These are phyloP conservation scores for Coccinonectria pachysandricola DNA, from an alignment of 2,329 filamentous ascomycete species.

Conservation along the genomic window DNA sequence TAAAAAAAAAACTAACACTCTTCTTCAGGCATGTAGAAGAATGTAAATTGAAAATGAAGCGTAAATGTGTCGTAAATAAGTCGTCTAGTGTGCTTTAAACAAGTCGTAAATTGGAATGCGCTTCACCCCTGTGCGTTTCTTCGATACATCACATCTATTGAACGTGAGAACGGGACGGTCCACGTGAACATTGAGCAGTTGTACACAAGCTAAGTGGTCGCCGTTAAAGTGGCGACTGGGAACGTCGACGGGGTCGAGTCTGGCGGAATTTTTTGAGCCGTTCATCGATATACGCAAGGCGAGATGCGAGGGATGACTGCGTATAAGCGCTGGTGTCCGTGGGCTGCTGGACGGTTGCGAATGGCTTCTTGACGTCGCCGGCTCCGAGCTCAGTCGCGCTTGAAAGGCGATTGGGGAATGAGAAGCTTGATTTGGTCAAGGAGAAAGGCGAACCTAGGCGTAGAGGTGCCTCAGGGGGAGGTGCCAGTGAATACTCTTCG, in stretches of 20 bases:
- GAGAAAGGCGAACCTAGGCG: conserved; percentile 52
- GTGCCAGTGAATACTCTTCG: conserved; percentile 14
- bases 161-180: conserved; percentile 17
- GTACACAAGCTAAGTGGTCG: conserved; percentile 11
- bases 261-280: conserved; percentile 45
- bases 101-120: no score
- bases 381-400: conserved; percentile 36
- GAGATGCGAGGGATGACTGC: conserved; percentile 36
- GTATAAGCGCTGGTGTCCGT: conserved; percentile 24
- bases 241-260: conserved; percentile 30
- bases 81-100: no score
- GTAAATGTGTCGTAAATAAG: conserved; percentile 10
- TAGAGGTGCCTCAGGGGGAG: conserved; percentile 29
- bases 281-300: conserved; percentile 48
- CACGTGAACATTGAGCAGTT: conserved; percentile 12
- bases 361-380: conserved; percentile 37
- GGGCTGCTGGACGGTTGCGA: conserved; percentile 46
- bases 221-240: conserved; percentile 38
- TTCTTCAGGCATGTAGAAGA: no score
- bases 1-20: no score
- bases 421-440: conserved; percentile 40
- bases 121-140: no score
- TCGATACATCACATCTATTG: conserved; percentile 11
- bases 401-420: conserved; percentile 48
- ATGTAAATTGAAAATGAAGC: conserved; percentile 3